Base-by-base conservation (phyloP, 1,139 yeast species). In the Scheffersomyces titani region DNA sequence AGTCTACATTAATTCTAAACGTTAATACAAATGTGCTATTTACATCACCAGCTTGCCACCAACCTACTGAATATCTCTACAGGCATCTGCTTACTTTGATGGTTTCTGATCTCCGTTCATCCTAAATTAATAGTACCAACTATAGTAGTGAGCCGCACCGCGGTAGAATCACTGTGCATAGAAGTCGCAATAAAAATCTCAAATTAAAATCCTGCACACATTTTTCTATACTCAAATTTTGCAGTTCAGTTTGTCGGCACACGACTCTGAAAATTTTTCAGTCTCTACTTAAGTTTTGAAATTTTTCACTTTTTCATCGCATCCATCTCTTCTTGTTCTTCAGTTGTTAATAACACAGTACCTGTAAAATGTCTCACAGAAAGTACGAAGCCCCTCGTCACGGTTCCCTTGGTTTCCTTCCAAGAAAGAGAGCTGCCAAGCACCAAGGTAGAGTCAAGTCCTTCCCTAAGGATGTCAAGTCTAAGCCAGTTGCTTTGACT, bases 351-450 rank as follows among this genome's bases (percentile, higher is more conserved):
- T 67, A 66, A 66, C 69, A 63, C 54, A 57, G 60, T 57, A 57
- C 59, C 63, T 57, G 55, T 59, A 74, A 68, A 64, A 94, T 94
- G 99, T 94, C 99, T 82, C 99, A 94, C 94, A 91, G 99, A 90
- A 94, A 94, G 89, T 94, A 78, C 96, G 98, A 94, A 91, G 97
- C 96, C 74, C 99, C 99, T 86, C 92, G 99, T 88, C 98, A 94
- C 92, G 99, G 99, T 84, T 94, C 97, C 82, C 87, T 94, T 81
- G 99, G 98, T 78, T 94, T 92, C 97, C 83, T 82, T 88, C 98
- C 98, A 89, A 91, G 97, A 89, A 93, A 93, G 97, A 92, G 99
- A 88, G 96, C 99, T 77, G 88, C 97, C 82, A 87, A 90, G 81
- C 96, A 92, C 86, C 91, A 97, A 88, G 99, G 98, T 83, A 92